Percentiles rank a stretch among this genome's conserved stretches.
Evolutionary conservation across 108 stramenopile species (phyloP).

Genomic region (Mayamaea pseudoterrestris): DNA sequence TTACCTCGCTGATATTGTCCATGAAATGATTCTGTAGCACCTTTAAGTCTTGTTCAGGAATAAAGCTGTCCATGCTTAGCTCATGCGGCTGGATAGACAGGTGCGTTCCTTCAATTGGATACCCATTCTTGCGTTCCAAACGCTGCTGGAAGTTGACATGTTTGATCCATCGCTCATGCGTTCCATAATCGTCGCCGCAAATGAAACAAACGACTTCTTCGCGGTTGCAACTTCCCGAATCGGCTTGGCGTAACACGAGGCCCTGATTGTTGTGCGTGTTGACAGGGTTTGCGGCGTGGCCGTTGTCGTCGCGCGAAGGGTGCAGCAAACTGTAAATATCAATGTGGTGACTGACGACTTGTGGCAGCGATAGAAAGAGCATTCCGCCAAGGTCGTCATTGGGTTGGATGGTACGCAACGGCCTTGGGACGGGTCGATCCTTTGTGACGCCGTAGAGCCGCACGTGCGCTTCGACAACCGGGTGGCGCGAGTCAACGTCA

Average conservation of each 20-base stretch:
- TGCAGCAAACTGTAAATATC: constrained; percentile 35
- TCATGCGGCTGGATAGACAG: constrained; percentile 1
- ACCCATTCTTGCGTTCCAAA: constrained; percentile 33
- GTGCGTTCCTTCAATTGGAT: constrained; percentile 31
- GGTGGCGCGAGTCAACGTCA: constrained; percentile 54
- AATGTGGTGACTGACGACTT: constrained; percentile 38
- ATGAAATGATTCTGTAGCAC: constrained; percentile 24
- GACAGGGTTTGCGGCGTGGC: too few relatives aligned
- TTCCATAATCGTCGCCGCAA: constrained; percentile 57
- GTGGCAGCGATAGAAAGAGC: constrained; percentile 40
- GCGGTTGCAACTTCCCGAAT: constrained; percentile 25
- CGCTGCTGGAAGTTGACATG: constrained; percentile 43
- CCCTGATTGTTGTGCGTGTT: too few relatives aligned
- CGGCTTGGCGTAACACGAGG: constrained; percentile 30
- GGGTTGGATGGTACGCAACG: constrained; percentile 40
- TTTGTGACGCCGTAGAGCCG: constrained; percentile 58
- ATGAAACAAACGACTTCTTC: constrained; percentile 48
- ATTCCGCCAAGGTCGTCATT: constrained; percentile 55
- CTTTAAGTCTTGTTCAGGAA: constrained; percentile 10
- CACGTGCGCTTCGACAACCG: constrained; percentile 79
- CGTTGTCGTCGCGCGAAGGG: constrained; percentile 9
- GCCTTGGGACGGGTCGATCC: constrained; percentile 26
- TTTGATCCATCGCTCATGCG: constrained; percentile 27
- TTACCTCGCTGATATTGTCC: constrained; percentile 37
- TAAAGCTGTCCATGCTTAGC: not conserved